phyloP scores from a whole-genome alignment of 2,329 filamentous ascomycete genomes.

The Zasmidium angulare region DNA sequence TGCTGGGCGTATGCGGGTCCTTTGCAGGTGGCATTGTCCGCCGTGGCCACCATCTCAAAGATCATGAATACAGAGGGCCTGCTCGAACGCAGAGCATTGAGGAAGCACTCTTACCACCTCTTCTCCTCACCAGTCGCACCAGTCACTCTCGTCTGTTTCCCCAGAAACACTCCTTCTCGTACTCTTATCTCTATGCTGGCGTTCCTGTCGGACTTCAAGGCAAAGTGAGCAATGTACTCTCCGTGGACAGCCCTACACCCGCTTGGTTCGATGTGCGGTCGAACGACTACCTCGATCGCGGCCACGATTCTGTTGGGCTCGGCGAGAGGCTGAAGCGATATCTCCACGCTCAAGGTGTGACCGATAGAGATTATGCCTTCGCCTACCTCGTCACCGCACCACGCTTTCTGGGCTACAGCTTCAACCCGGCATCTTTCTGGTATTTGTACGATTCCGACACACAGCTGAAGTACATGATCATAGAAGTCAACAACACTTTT shows the following conservation, averaged over 20 bases:
- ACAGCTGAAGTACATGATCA: slow-evolving; percentile 62
- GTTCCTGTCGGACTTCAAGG: slow-evolving; percentile 65
- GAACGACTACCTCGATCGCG: slow-evolving; percentile 61
- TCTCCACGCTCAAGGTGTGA: slow-evolving; percentile 56
- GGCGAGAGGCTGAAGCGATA: slow-evolving; percentile 63
- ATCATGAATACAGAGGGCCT: slow-evolving; percentile 11
- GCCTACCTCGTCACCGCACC: slow-evolving; percentile 72
- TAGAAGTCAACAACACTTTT: slow-evolving; percentile 78
- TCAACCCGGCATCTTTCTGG: slow-evolving; percentile 78
- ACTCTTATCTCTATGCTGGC: slow-evolving; percentile 69
- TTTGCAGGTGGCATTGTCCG: slow-evolving; percentile 32
- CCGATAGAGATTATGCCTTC: slow-evolving; percentile 61
- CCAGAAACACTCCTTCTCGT: slow-evolving; percentile 65
- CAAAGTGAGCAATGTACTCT: slow-evolving; percentile 56
- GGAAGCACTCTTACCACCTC: slow-evolving; percentile 41
- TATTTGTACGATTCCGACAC: slow-evolving; percentile 66
- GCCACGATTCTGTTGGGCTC: slow-evolving; percentile 53
- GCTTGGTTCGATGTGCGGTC: slow-evolving; percentile 62
- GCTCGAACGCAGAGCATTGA: slow-evolving; percentile 27
- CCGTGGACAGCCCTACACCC: slow-evolving; percentile 39
- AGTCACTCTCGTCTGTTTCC: slow-evolving; percentile 68
- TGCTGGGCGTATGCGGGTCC: slow-evolving; percentile 30
- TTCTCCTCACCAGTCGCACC: slow-evolving; percentile 65
- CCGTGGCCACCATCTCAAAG: slow-evolving; percentile 27
- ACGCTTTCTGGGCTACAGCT: slow-evolving; percentile 67